Evolutionary conservation across 169 alveolate species (phyloP), one percentile per base, ranked within the genome.

Genomic region (Plasmodium billcollinsi): DNA sequence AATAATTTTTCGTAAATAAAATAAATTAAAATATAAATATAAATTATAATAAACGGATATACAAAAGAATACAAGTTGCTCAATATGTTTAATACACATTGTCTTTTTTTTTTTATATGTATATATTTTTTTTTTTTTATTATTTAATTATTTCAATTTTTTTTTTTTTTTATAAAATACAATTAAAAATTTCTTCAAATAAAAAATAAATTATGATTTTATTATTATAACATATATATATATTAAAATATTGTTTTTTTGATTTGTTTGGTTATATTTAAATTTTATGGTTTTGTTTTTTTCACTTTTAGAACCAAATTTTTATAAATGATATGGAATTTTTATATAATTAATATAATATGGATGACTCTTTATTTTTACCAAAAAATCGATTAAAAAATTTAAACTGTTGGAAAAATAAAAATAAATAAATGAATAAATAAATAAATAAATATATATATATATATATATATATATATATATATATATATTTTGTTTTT

Each of bases 371-470:
- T 20, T 21, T 65, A 63, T 47, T 49, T 24, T 39, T 20, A 39
- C 14, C 52, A 65, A 76, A 76, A 65, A 72, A 14, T 61, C 65
- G 26, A 76, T 49, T 76, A 56, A 49, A 62, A 26, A 62, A 65
- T 47, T 76, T 76, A 69, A 76, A 76, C 59, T 67, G 89, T 76
- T 52, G 62, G 65, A 3, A 65, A 63, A 76, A 76, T 15, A 49
- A 65, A 39, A 58, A 61, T 12, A 59, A 21, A 20, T 63, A 29
- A 14, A 67, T 45, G 15, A n/a, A 67, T n/a, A 67, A 2, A 43
- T 43, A 45, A 21, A n/a, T 39, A n/a, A 5, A 8, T 59, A 58
- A 39, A 49, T 76, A 24, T 20, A 45, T 39, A 76, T 70, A 14
- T 33, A 63, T 58, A 14, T 67, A 7, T 39, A 43, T 14, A 67